Evolutionary conservation across 371 early-diverging fungal species (phyloP).

Genomic region (Zopfochytrium polystomum): DNA sequence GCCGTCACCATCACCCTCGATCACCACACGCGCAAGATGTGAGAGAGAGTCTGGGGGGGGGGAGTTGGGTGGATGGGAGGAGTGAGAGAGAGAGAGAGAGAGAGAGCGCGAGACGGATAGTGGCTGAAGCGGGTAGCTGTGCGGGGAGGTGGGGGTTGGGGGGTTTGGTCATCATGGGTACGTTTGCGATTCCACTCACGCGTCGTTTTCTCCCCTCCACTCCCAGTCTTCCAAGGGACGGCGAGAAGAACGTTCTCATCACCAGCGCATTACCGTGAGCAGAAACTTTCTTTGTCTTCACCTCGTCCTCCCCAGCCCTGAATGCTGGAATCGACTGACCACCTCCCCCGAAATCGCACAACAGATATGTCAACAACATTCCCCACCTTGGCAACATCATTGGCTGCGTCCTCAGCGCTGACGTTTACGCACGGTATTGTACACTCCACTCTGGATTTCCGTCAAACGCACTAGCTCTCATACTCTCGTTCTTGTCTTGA

Average conservation of each 20-base stretch:
- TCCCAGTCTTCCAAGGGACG: conserved; percentile 38
- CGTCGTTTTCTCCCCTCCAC: not conserved
- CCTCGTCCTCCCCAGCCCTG: too few species aligned
- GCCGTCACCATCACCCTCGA: conserved; percentile 31
- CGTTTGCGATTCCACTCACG: not conserved
- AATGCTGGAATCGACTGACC: too few species aligned
- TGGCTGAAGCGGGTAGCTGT: too few species aligned
- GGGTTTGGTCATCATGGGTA: too few species aligned
- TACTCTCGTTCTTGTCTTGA: not conserved
- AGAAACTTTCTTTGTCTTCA: too few species aligned
- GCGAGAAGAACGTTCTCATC: conserved; percentile 83
- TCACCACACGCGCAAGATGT: conserved; percentile 36
- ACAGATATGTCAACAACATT: conserved; percentile 99
- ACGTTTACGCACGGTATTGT: conserved; percentile 85
- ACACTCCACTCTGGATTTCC: not conserved
- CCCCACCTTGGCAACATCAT: conserved; percentile 99
- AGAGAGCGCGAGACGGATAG: too few species aligned
- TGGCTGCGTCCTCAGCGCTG: conserved; percentile 98
- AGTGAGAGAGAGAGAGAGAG: too few species aligned
- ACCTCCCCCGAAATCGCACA: too few species aligned
- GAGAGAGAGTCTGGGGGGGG: too few species aligned
- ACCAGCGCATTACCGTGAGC: conserved; percentile 98
- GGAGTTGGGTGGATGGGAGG: too few species aligned
- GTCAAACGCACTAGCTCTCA: not conserved
- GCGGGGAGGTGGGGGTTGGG: too few species aligned